Evolutionary conservation across 2,329 filamentous ascomycete species (phyloP), one percentile per base, ranked within the genome.

Genomic region (Podosphaera fusca): DNA sequence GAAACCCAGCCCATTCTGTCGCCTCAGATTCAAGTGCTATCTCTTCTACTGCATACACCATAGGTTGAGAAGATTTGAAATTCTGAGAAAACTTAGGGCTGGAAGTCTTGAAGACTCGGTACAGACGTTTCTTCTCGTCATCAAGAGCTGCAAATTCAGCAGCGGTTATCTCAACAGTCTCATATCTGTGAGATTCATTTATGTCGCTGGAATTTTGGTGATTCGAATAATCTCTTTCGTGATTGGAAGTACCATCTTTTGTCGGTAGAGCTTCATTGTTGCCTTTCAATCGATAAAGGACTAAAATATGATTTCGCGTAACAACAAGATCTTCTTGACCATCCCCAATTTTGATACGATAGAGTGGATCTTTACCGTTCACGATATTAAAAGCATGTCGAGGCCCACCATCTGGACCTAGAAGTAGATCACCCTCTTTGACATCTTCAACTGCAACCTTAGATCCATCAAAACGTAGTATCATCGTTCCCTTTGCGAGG

Each of bases 341-440:
- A 38, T 60, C 62, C 3, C 59, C 67, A n/a, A 75, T 38, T 29
- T 46, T 68, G 64, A 75, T 73, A 54, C 73, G 72, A 63, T 75
- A 75, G 2, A 75, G 69, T 45, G 67, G 69, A 55, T 75, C 73
- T 59, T 66, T 64, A 50, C 74, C 74, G 55, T 61, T 72, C 58
- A 75, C 73, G 40, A 74, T 68, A 62, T 75, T 76, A 67, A 74
- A 75, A 8, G 71, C 74, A 47, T 69, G 71, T 58, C 74, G 71
- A 61, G 72, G 66, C 21, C 64, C 66, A 58, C 73, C 73, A 59
- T 75, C 74, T 35, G 73, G 73, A 58, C 74, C 73, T 10, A 75
- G 65, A 55, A 75, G 71, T 14, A 73, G 60, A 63, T 75, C 72
- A 14, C 74, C 73, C 57, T 75, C 73, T 61, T 67, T 67, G 50